Evolutionary conservation across 345 rosid species (phyloP).

Genomic region (Erysimum cheiranthoides): DNA sequence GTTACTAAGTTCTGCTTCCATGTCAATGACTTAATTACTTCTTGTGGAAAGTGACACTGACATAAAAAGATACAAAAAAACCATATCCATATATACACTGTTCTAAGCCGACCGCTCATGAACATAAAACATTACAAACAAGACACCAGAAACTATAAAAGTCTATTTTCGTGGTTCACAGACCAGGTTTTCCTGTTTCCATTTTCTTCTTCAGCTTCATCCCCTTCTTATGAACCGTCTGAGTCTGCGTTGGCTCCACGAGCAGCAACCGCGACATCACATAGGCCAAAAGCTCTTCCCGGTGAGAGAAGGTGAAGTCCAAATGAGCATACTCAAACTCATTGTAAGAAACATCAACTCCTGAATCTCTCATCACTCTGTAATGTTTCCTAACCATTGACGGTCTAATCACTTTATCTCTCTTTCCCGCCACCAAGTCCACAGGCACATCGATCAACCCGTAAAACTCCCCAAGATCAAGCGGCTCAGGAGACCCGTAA

Average conservation of each 20-base stretch:
- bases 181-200: constrained; percentile 15
- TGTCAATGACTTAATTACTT: not conserved
- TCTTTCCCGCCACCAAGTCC: constrained; percentile 81
- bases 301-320: constrained; percentile 94
- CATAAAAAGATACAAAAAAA: constrained; percentile 3
- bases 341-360: constrained; percentile 69
- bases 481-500: constrained; percentile 79
- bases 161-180: not conserved
- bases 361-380: constrained; percentile 66
- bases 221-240: constrained; percentile 40
- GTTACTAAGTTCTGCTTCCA: not conserved
- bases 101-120: constrained; percentile 17
- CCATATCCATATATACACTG: constrained; percentile 21
- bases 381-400: constrained; percentile 87
- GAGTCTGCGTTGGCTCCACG: constrained; percentile 50
- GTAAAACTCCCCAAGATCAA: constrained; percentile 80
- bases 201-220: constrained; percentile 52
- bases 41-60: not conserved
- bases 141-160: constrained; percentile 19
- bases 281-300: constrained; percentile 80
- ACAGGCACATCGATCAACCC: constrained; percentile 72
- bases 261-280: constrained; percentile 83
- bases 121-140: constrained; percentile 14
- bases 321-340: constrained; percentile 90
- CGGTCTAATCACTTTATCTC: constrained; percentile 75